Evolutionary conservation across 202 grass and related monocot genomes (phyloP), one percentile per base, ranked within the genome.

Genomic region (Schoenoplectus tabernaemontani): DNA sequence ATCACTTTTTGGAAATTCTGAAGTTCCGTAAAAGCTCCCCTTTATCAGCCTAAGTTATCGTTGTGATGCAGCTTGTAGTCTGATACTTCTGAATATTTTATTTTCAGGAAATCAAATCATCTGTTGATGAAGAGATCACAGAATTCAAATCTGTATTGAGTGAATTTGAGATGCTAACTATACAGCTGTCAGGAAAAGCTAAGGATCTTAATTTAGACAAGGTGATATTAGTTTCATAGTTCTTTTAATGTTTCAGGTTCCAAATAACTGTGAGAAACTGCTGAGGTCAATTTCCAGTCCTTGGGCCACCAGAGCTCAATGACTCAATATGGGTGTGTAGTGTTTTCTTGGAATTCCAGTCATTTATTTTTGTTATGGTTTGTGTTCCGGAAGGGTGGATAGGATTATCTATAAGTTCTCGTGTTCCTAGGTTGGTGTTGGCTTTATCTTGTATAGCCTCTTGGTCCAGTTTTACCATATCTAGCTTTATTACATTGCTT

Each of bases 181-280:
- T 73, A 73, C 78, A 38, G 47, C 78, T 88, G 77, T 85, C 64
- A 46, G 78, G 86, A 44, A 93, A 77, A 80, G 70, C 81, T 84
- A 75, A 78, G 72, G 87, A 91, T 82, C 72, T 91, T 88, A 84
- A 90, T 77, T 23, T 60, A 70, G 93, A 97, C 61, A 97, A 97
- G 89, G 93, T 97, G 80, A 81, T 23, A n/a, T 76, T 77, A 68
- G 9, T 53, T 9, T 57, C 0, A 23, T 43, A 71, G 42, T 47
- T 71, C n/a, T 71, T 26, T 71, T 5, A 48, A 10, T 17, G 3
- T 70, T 67, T 44, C 4, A 5, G 39, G 20, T 70, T 11, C 19
- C 63, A 70, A 44, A 70, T 44, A 70, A 9, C 23, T 46, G 19
- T 70, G 23, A 47, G 11, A 46, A 15, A 48, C 9, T 71, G 22